Conservation (phyloP, 2,329 filamentous ascomycete species). For the Neopestalotiopsis sp. region DNA sequence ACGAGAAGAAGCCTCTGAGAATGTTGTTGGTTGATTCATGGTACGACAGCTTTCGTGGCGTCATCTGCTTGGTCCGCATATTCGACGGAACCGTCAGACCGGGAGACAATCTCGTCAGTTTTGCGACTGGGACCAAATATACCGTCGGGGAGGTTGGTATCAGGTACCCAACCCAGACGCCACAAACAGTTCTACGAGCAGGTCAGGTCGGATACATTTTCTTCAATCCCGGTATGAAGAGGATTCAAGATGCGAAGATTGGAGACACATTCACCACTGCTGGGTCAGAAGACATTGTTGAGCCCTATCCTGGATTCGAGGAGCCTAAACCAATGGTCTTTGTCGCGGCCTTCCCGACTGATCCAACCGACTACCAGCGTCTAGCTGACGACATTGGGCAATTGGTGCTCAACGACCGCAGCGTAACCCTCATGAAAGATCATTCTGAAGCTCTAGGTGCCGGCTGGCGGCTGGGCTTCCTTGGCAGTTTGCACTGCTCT, state of each 20-base stretch:
- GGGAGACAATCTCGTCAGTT: constrained; percentile 85
- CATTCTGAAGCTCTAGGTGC: constrained; percentile 91
- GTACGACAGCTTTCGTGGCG: constrained; percentile 96
- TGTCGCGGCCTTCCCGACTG: constrained; percentile 92
- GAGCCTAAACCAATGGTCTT: constrained; percentile 99
- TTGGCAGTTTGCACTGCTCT: constrained; percentile 98
- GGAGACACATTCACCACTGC: constrained; percentile 92
- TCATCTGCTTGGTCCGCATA: constrained; percentile 86
- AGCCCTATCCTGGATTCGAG: constrained; percentile 89
- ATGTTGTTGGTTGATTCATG: constrained; percentile 95
- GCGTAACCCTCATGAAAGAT: constrained; percentile 92
- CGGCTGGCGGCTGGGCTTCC: constrained; percentile 91
- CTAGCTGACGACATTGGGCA: constrained; percentile 94
- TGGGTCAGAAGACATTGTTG: constrained; percentile 75
- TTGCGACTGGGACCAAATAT: constrained; percentile 88
- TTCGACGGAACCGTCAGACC: constrained; percentile 86
- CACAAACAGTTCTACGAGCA: constrained; percentile 79
- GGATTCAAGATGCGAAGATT: constrained; percentile 91
- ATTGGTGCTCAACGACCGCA: constrained; percentile 91
- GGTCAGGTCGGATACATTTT: constrained; percentile 96
- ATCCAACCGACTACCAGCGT: constrained; percentile 84
- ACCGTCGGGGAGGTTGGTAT: constrained; percentile 96
- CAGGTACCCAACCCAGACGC: constrained; percentile 87
- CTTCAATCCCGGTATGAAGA: constrained; percentile 99
- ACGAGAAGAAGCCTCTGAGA: constrained; percentile 73